Conservation (phyloP, 1,139 yeast genomes). For the Saccharomyces hybrid region DNA sequence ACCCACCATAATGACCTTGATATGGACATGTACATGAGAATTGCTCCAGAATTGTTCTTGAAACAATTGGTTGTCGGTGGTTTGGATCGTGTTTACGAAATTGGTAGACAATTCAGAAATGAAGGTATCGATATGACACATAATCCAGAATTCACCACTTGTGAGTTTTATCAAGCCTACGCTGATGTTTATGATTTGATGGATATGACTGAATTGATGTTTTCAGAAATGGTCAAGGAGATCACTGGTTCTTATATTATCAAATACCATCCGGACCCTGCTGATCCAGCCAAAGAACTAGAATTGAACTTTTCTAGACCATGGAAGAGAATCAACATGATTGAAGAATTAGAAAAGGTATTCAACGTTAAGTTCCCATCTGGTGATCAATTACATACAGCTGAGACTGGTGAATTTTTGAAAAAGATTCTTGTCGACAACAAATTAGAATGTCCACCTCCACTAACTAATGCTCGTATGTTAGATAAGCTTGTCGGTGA, state of each 20-base stretch:
- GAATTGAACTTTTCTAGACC: conserved; percentile 89
- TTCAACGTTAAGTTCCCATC: conserved; percentile 89
- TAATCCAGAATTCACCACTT: conserved; percentile 90
- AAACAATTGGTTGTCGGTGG: conserved; percentile 98
- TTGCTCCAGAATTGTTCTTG: conserved; percentile 95
- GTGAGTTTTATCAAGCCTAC: conserved; percentile 86
- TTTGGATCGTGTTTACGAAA: conserved; percentile 95
- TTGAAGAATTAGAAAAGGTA: conserved; percentile 85
- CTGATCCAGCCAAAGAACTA: conserved; percentile 64
- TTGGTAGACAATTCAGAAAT: conserved; percentile 98
- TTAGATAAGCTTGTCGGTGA: conserved; percentile 96
- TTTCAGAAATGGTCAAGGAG: conserved; percentile 95
- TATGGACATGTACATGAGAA: conserved; percentile 96
- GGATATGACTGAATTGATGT: conserved; percentile 92
- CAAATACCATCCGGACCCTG: conserved; percentile 81
- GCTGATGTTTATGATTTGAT: conserved; percentile 68
- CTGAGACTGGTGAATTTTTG: conserved; percentile 86
- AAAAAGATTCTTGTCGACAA: conserved; percentile 69
- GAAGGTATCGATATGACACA: conserved; percentile 96
- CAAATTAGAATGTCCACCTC: conserved; percentile 90
- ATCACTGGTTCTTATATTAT: conserved; percentile 84
- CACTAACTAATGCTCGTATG: conserved; percentile 97
- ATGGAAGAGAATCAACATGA: conserved; percentile 98
- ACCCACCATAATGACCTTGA: conserved; percentile 96
- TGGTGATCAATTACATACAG: conserved; percentile 91